Percentiles rank a stretch among this genome's conserved stretches.
Conservation (phyloP, 352 stramenopile genomes). For the Globisporangium viniferum region DNA sequence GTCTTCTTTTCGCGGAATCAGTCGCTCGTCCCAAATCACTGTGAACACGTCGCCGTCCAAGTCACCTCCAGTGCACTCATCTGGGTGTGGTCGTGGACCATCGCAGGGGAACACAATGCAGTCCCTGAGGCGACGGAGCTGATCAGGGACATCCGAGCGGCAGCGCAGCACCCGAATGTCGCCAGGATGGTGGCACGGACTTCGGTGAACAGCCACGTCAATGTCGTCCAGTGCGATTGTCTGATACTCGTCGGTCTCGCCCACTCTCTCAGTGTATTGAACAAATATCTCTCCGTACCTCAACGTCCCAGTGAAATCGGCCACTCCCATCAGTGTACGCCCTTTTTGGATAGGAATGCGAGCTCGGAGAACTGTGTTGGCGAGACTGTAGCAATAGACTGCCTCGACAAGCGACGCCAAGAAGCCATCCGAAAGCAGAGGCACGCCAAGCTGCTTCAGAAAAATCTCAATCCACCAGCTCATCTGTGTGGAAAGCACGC, state of each 20-base stretch:
- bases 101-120: conserved; percentile 78
- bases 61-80: conserved; percentile 80
- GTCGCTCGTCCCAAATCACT: conserved; percentile 75
- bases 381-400: conserved; percentile 67
- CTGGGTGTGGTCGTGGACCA: conserved; percentile 63
- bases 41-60: conserved; percentile 81
- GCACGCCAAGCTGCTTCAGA: conserved; percentile 33
- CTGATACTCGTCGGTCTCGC: conserved; percentile 18
- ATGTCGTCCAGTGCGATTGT: conserved; percentile 29
- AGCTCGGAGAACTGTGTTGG: conserved; percentile 68
- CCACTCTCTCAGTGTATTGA: conserved; percentile 55
- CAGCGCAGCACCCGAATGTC: conserved; percentile 71
- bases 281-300: conserved; percentile 76
- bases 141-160: conserved; percentile 36
- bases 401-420: conserved; percentile 48
- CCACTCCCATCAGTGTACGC: conserved; percentile 73
- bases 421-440: conserved; percentile 43
- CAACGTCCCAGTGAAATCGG: conserved; percentile 70
- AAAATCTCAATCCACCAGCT: conserved; percentile 41
- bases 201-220: conserved; percentile 69
- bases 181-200: conserved; percentile 71
- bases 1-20: conserved; percentile 49
- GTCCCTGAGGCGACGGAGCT: conserved; percentile 50
- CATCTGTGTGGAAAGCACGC: conserved; percentile 26
- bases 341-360: conserved; percentile 72